phyloP scores from a whole-genome alignment of 495 filamentous ascomycete genomes.

The Hypoxylon cercidicola region DNA sequence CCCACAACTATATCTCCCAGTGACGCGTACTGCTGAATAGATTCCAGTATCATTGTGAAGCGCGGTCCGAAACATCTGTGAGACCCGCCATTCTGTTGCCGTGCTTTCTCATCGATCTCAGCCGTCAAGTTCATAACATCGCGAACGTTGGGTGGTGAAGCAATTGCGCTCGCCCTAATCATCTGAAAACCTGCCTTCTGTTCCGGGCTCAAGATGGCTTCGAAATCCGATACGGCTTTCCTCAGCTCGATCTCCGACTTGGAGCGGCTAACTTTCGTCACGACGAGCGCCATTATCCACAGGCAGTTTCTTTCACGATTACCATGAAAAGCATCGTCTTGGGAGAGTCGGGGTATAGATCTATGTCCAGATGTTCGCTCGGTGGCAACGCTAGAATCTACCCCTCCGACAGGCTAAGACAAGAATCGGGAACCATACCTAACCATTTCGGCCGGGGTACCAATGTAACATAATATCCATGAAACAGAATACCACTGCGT shows the following conservation, averaged over 20 bases:
- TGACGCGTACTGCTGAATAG: constrained; percentile 56
- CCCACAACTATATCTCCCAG: constrained; percentile 57
- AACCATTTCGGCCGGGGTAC: too few relatives aligned
- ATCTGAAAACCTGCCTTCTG: constrained; percentile 50
- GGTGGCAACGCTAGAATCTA: too few relatives aligned
- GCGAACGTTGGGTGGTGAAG: constrained; percentile 43
- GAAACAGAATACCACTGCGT: too few relatives aligned
- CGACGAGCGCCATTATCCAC: background rate
- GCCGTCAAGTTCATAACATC: constrained; percentile 58
- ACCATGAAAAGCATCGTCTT: too few relatives aligned
- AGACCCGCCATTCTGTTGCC: constrained; percentile 12
- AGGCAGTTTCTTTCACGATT: too few relatives aligned
- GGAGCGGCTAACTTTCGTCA: constrained; percentile 52
- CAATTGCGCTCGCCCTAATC: constrained; percentile 29
- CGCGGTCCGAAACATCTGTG: constrained; percentile 54
- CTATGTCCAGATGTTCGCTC: too few relatives aligned
- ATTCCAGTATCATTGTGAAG: constrained; percentile 54
- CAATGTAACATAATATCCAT: too few relatives aligned
- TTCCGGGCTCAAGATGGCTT: constrained; percentile 51
- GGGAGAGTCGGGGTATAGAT: too few relatives aligned
- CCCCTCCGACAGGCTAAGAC: too few relatives aligned
- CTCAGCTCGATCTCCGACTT: constrained; percentile 54
- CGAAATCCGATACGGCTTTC: constrained; percentile 53
- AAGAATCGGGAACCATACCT: too few relatives aligned
- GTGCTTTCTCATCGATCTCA: constrained; percentile 50